Evolutionary conservation across 2,329 filamentous ascomycete genomes (phyloP).

Genomic region (Neofusicoccum cordaticola): DNA sequence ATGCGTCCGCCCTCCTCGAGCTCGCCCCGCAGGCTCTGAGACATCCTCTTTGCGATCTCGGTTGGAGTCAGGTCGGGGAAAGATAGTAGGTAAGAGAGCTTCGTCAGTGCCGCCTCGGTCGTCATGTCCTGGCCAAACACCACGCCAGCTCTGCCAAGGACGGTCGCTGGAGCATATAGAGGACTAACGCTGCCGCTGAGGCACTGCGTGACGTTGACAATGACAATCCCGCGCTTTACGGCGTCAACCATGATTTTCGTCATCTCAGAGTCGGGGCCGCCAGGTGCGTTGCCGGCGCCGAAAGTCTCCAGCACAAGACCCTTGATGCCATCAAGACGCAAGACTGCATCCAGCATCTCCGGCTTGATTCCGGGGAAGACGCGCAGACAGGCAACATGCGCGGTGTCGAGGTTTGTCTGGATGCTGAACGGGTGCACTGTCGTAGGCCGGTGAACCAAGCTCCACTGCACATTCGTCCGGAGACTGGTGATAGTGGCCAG

Average conservation of each 20-base stretch:
- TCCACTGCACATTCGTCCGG: slow-evolving; percentile 78
- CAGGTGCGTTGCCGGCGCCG: slow-evolving; percentile 87
- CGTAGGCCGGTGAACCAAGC: slow-evolving; percentile 70
- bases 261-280: slow-evolving; percentile 74
- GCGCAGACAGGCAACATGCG: slow-evolving; percentile 84
- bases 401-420: slow-evolving; percentile 73
- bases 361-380: slow-evolving; percentile 91
- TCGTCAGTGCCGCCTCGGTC: slow-evolving; percentile 85
- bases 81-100: slow-evolving; percentile 81
- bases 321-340: slow-evolving; percentile 70
- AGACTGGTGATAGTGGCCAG: slow-evolving; percentile 78
- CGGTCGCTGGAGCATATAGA: slow-evolving; percentile 51
- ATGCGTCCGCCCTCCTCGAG: slow-evolving; percentile 73
- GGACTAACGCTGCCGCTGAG: slow-evolving; percentile 47
- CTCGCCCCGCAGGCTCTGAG: slow-evolving; percentile 75
- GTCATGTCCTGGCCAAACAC: slow-evolving; percentile 89
- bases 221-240: slow-evolving; percentile 75
- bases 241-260: slow-evolving; percentile 74
- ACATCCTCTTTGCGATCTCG: slow-evolving; percentile 70
- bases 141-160: slow-evolving; percentile 77
- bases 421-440: slow-evolving; percentile 71
- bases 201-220: slow-evolving; percentile 92
- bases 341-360: slow-evolving; percentile 86
- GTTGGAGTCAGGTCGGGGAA: slow-evolving; percentile 60
- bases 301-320: slow-evolving; percentile 89